Evolutionary conservation across 148 eudicot species (phyloP).

Genomic region (Diospyros lotus): DNA sequence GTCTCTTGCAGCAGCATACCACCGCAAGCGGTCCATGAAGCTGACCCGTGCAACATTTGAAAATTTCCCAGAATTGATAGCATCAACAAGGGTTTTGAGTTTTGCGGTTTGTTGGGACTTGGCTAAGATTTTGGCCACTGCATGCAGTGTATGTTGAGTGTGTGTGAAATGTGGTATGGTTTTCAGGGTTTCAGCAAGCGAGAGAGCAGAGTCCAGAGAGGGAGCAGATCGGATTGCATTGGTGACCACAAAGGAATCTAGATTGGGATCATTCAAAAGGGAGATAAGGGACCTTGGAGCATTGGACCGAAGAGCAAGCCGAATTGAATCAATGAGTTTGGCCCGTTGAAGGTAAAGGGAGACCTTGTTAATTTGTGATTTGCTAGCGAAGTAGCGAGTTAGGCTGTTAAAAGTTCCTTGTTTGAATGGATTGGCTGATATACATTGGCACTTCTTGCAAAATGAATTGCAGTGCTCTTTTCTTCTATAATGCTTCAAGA

Average conservation of each 20-base stretch:
- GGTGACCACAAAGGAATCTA: constrained; percentile 82
- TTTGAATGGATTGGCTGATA: constrained; percentile 12
- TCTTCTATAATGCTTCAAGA: not conserved
- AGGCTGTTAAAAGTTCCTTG: constrained; percentile 19
- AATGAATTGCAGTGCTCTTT: constrained; percentile 3
- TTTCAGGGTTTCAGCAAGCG: constrained; percentile 56
- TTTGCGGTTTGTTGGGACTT: constrained; percentile 45
- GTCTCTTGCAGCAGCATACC: constrained; percentile 70
- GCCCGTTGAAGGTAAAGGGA: constrained; percentile 67
- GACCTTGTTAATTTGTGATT: constrained; percentile 41
- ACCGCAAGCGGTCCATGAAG: constrained; percentile 62
- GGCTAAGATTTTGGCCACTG: constrained; percentile 74
- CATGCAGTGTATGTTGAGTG: constrained; percentile 58
- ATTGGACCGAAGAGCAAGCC: constrained; percentile 54
- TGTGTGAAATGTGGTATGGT: constrained; percentile 58
- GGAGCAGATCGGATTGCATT: constrained; percentile 85
- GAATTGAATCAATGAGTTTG: constrained; percentile 69
- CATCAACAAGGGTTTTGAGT: constrained; percentile 60
- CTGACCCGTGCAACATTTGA: constrained; percentile 51
- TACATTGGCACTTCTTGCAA: constrained; percentile 22
- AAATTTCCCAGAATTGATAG: constrained; percentile 63
- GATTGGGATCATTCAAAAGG: constrained; percentile 43
- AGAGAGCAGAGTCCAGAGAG: constrained; percentile 71
- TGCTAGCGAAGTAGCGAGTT: constrained; percentile 36
- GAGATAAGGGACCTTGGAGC: constrained; percentile 38